Conservation (phyloP, 495 filamentous ascomycete genomes). For the Penicillium turbatum region DNA sequence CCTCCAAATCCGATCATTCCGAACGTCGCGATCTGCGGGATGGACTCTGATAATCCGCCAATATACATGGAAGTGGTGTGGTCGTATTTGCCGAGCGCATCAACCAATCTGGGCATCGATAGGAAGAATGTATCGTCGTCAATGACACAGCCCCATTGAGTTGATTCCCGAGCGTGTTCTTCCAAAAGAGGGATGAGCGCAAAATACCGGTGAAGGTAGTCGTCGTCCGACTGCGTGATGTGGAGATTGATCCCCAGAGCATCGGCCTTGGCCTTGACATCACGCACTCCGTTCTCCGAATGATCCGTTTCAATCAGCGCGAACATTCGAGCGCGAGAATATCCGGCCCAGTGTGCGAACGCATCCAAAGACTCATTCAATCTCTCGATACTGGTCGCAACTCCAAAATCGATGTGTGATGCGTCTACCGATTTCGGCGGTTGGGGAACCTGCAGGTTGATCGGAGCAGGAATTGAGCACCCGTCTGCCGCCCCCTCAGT, state of each 20-base stretch:
- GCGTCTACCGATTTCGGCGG: conserved; percentile 40
- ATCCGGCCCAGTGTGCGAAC: conserved; percentile 59
- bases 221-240: conserved; percentile 46
- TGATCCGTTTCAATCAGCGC: conserved; percentile 51
- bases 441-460: conserved; percentile 33
- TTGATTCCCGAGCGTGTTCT: conserved; percentile 40
- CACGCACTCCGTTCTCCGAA: conserved; percentile 5
- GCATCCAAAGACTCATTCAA: conserved; percentile 52
- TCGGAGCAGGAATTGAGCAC: conserved; percentile 32
- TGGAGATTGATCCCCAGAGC: conserved; percentile 47
- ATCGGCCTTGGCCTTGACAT: conserved; percentile 39
- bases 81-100: conserved; percentile 45
- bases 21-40: conserved; percentile 46
- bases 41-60: conserved; percentile 53
- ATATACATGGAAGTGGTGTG: conserved; percentile 47
- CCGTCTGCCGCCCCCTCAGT: conserved; percentile 25
- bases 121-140: conserved; percentile 71
- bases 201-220: conserved; percentile 56
- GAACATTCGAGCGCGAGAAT: conserved; percentile 52
- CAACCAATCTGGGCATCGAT: conserved; percentile 46
- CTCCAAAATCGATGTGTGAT: conserved; percentile 55
- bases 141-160: conserved; percentile 57
- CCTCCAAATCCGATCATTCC: conserved; percentile 56
- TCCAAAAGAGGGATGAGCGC: conserved; percentile 51
- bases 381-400: conserved; percentile 54